A percentile compares a stretch with the other conserved stretches of the same genome.
Conservation (phyloP, 805 yeast genomes). For the Kluyveromyces dobzhanskii region DNA sequence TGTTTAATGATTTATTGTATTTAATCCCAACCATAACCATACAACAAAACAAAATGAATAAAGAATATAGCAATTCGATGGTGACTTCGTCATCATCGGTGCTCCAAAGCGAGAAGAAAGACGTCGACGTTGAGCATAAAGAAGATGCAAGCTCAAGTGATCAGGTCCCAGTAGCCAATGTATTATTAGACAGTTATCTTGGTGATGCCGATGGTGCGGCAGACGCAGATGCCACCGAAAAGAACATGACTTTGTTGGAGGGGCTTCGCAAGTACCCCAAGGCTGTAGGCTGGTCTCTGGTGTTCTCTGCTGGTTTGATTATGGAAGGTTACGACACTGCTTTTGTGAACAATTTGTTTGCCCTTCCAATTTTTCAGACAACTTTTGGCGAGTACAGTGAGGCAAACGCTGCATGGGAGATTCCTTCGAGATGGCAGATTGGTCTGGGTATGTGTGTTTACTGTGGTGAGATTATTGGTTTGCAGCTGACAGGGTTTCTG, state of each 20-base stretch:
- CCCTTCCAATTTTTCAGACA: conserved; percentile 36
- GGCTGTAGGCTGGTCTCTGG: conserved; percentile 40
- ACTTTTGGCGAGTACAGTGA: conserved; percentile 33
- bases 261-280: conserved; percentile 36
- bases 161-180: conserved; percentile 4
- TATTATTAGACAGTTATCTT: not conserved
- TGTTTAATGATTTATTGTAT: too few species aligned
- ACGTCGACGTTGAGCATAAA: too few species aligned
- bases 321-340: conserved; percentile 44
- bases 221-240: conserved; percentile 19
- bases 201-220: conserved; percentile 11
- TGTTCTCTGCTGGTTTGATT: conserved; percentile 36
- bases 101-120: too few species aligned
- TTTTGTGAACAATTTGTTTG: conserved; percentile 36
- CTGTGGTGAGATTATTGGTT: conserved; percentile 40
- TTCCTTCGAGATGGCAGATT: conserved; percentile 37
- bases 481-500: conserved; percentile 36
- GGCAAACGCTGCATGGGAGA: conserved; percentile 22
- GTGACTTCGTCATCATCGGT: too few species aligned
- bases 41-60: too few species aligned
- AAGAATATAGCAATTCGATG: too few species aligned
- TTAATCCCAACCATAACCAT: too few species aligned
- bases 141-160: not conserved
- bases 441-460: conserved; percentile 22
- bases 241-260: conserved; percentile 22